Base-by-base conservation (phyloP, 2,329 filamentous ascomycete genomes). In the Fusarium sp. region DNA sequence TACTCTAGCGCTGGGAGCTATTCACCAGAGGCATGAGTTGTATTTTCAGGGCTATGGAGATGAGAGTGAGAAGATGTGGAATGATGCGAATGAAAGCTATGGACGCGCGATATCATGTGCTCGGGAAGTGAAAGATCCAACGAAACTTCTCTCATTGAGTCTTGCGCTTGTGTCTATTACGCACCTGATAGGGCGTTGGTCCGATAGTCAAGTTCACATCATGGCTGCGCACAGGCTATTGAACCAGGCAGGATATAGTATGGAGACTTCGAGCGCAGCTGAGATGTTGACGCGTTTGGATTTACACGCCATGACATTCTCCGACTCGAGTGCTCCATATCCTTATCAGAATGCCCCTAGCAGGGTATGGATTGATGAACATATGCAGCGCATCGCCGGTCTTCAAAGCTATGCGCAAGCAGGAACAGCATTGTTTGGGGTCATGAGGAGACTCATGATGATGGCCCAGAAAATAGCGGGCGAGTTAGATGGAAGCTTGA, bases 251-350 rank as follows among this genome's bases (percentile, higher is more conserved):
- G 68, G 62, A 14, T 50, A 69, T 3, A 48, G 66, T 0, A 32
- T 55, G 8, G 68, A 55, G 12, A 71, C 63, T 0, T 72, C 55
- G 10, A 66, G 56, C 18, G 72, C 73, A 1, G 63, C 73, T 9
- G 73, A 75, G 50, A 69, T 74, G 30, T 28, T 81, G 4, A 73
- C 73, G 4, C 71, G 78, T 4, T 50, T 80, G n/a, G 78, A 80
- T 43, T 25, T 81, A 7, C 75, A 78, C 41, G 76, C 76, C 66
- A 76, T 80, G 75, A 75, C 77, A 1, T 79, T 80, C 43, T 74
- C 71, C 4, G 79, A 80, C 30, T 73, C 72, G 0, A 71, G 63
- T 7, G 75, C 76, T 4, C 78, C 78, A 2, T 80, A 79, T 59
- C 71, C 72, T 13, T 77, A 72, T 45, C 58, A 55, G 18, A 54